Evolutionary conservation across 768 basidiomycete genomes (phyloP), one percentile per base, ranked within the genome.

Genomic region (Leccinellum rugosiceps): DNA sequence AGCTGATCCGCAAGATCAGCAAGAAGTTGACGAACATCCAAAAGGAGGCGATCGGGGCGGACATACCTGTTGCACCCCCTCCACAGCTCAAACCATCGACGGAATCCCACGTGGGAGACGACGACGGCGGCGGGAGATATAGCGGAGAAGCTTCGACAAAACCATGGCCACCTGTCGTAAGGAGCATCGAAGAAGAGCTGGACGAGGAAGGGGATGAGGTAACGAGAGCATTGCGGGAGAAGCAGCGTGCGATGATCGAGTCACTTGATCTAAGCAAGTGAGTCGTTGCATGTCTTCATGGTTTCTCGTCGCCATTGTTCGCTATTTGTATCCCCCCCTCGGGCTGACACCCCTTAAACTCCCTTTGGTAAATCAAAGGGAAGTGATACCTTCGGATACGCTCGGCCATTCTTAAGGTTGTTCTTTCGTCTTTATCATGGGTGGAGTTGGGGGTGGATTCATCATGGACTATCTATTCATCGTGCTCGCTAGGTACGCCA

Each of bases 241-340:
- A 88, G 71, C 94, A 98, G 74, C 79, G 88, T 23, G 88, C 90
- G 72, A 84, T 98, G 79, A 86, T 98, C 50, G 86, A 92, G 62
- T 83, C 90, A 21, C 79, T 99, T 30, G 94, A 98, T 75, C 74
- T 98, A 58, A 83, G 79, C 74, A 88, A 88, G 94, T 98, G 68
- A 81, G 92, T 80, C 47, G 38, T n/a, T 17, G 3, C 41, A 19
- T 19, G 6, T 11, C 41, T 19, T 13, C 10, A 11, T 19, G 10
- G 5, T 11, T 11, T 19, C 11, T 41, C 13, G 5, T 43, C 5
- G 19, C n/a, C 19, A 43, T 43, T 19, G 41, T 43, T 32, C 32
- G 32, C 32, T 32, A 32, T 13, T 32, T 32, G 32, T 32, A 32
- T 32, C 5, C 5, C 32, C 32, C n/a, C 38, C 38, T 41, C 38